Evolutionary conservation across 2,329 filamentous ascomycete species (phyloP), one percentile per base, ranked within the genome.

Genomic region (Colletotrichum trifolii): DNA sequence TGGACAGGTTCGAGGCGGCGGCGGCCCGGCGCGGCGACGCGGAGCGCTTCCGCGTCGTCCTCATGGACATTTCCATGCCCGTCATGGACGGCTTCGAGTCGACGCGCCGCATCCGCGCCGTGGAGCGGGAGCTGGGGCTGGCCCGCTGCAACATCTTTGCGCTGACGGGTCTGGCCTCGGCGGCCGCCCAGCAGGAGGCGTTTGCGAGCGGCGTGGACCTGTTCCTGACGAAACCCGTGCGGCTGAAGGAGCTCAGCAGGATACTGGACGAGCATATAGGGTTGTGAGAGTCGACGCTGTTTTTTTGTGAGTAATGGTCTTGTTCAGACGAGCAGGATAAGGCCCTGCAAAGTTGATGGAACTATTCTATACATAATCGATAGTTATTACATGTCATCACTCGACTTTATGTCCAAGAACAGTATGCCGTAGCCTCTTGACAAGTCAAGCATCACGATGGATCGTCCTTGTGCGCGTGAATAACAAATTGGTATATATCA

Each of bases 61-160:
- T 81, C 5, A 81, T 79, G 70, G 85, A 88, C 68, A 82, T 87
- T 1, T 85, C 80, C 58, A 88, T 88, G 86, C 86, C 86, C 0
- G 73, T 87, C 3, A 82, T 88, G 70, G 82, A 88, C 65, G 83
- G 83, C 0, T 78, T 85, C 3, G 82, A 82, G 13, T 80, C 82
- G 0, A 85, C 84, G 1, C 74, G 80, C 1, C 74, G 76, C n/a
- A 86, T 87, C 11, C 78, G 85, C 1, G 76, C 78, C 1, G 76
- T 83, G 39, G 86, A 88, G 69, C 73, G 76, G 4, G 75, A 82
- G 0, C 70, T 77, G 6, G 73, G 76, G 0, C 70, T 84, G 0
- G 65, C 73, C 0, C 80, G 81, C 0, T 78, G 79, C 2, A 75
- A 78, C 2, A 81, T 88, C 33, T 82, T 87, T 35, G 85, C 84